phyloP scores from a whole-genome alignment of 2,329 filamentous ascomycete genomes.

The Arthrobotrys conoides region DNA sequence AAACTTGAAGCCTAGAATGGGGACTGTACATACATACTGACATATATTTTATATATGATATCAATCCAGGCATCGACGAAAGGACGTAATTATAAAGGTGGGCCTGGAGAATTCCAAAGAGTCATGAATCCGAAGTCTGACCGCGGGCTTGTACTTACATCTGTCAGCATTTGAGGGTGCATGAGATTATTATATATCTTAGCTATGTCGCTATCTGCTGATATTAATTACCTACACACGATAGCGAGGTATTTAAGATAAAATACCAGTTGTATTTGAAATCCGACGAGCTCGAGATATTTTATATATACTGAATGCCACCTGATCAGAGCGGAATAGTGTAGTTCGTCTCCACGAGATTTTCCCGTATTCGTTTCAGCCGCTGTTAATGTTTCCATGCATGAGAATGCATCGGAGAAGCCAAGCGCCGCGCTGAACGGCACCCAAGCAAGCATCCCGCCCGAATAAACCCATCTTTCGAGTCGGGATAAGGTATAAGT shows the following conservation, averaged over 20 bases:
- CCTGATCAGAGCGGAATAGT: background rate
- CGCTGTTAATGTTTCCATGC: background rate
- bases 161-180: background rate
- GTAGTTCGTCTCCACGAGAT: conserved; percentile 7
- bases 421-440: background rate
- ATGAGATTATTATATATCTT: background rate
- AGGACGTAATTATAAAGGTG: background rate
- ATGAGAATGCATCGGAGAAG: conserved; percentile 3
- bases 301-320: background rate
- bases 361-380: conserved; percentile 5
- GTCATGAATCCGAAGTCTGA: background rate
- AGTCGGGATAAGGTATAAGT: too few species aligned
- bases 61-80: background rate
- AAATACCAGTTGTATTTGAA: background rate
- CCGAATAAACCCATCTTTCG: background rate
- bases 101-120: background rate
- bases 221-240: too few species aligned
- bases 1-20: background rate
- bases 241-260: background rate
- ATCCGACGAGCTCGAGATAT: background rate
- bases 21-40: conserved; percentile 5
- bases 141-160: background rate
- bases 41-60: background rate
- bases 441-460: background rate
- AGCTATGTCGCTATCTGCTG: background rate